Evolutionary conservation across 1,284 basidiomycete genomes (phyloP), one percentile per base, ranked within the genome.

Genomic region (Ganoderma leucocontextum): DNA sequence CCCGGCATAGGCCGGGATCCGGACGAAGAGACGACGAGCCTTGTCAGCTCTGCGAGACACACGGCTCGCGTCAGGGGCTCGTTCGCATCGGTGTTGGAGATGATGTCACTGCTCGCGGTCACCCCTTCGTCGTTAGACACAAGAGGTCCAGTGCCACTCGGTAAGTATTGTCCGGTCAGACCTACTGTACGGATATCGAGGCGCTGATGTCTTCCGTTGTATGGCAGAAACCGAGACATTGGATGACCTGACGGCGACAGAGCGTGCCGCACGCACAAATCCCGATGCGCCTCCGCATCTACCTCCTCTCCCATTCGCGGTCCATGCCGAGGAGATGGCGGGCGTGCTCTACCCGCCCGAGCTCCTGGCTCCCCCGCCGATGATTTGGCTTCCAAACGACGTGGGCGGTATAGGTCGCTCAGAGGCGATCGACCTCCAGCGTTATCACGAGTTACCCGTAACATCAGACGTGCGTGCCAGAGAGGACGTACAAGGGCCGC

Each of bases 321-420:
- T 91, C 77, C 91, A 91, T 70, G 90, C 90, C 19, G 89, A 91
- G 75, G 90, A 93, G 73, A 89, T 91, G 86, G 85, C 87, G 9
- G 88, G 89, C 5, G 88, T 95, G 69, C 80, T 95, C 52, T 95
- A 95, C 77, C 91, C 93, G 2, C 91, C 93, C 2, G 92, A 93
- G 77, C 83, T 95, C 49, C 85, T 93, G 67, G 90, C 90, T 6
- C 91, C 91, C 10, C 81, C 86, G 9, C 93, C 93, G 0, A 88
- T 91, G 62, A 92, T 95, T 60, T 95, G 93, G 93, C 83, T 95
- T 9, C 91, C 91, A 0, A 89, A 91, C 76, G 93, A 94, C 76
- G 82, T 84, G 2, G 87, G 89, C 22, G 91, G 91, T 22, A 88
- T 94, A 33, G 91, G 89, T 12, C 84, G 85, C 53, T 88, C 89